Base-by-base conservation (phyloP, 805 yeast species). In the Candida taoyuanica region DNA sequence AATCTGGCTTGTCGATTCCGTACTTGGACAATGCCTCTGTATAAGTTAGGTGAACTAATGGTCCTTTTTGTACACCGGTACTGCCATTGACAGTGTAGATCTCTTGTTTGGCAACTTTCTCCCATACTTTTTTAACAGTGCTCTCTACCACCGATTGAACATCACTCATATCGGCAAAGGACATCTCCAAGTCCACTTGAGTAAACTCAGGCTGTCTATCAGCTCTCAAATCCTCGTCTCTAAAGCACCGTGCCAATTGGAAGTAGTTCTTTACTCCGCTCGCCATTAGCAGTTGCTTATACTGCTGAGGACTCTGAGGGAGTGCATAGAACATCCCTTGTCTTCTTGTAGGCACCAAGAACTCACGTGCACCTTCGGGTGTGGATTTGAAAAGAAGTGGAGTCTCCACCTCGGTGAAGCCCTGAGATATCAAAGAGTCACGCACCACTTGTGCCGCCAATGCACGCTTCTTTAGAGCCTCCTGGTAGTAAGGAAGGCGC, bases 151-250 rank as follows among this genome's bases (percentile, higher is more conserved):
- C 79, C 0, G 56, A 40, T 58, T 76, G 78, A 5, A 93, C 94
- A 48, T 85, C 85, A 13, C 68, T 63, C 23, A 76, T 76, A 45
- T 70, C 69, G 3, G 89, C 81, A 65, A 81, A 93, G 15, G 89
- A 75, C 91, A 93, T 82, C 60, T 93, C 99, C 62, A 93, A 51
- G 68, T 93, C 99, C n/a, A 93, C 65, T 62, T 93, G 99, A 1
- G 98, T 93, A 59, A 93, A 93, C 58, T 93, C 98, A 0, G 98
- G 98, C 62, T 93, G 98, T 60, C 98, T 74, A 59, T 93, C 98
- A 1, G 86, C 80, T 42, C 99, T 72, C 40, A 93, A 70, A 62
- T 93, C 98, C 59, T 93, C 99, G 59, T 93, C 98, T 48, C 99
- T 71, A 59, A 93, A 93, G 59, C 99, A 93, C 53, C 76, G 80